These are phyloP conservation scores for Sanguinoderma infundibulare DNA, from an alignment of 1,284 basidiomycete species.

Conservation along the genomic window DNA sequence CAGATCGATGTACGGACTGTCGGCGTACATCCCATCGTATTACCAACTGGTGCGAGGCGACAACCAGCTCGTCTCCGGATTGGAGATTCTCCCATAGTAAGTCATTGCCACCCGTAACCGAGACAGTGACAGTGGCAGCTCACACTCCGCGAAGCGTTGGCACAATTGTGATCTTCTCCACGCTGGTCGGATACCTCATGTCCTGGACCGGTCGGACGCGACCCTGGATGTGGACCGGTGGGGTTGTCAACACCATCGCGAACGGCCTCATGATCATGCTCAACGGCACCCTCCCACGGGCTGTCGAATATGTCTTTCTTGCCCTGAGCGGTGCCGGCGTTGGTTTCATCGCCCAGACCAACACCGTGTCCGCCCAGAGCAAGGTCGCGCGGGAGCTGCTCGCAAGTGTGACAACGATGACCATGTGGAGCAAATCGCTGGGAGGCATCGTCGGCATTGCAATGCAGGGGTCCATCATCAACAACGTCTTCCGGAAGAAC, in stretches of 20 bases:
- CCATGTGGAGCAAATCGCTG: conserved; percentile 22
- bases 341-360: conserved; percentile 19
- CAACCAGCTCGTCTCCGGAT: conserved; percentile 14
- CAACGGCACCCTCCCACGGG: conserved; percentile 12
- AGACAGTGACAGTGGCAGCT: not conserved
- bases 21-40: conserved; percentile 16
- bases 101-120: not conserved
- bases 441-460: conserved; percentile 20
- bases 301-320: conserved; percentile 16
- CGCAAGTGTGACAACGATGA: conserved; percentile 20
- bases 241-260: conserved; percentile 8
- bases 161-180: conserved; percentile 12
- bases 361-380: conserved; percentile 20
- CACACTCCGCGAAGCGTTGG: conserved; percentile 3
- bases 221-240: conserved; percentile 10
- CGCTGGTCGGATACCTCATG: conserved; percentile 13
- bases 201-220: conserved; percentile 13
- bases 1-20: conserved; percentile 17
- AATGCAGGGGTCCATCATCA: conserved; percentile 15
- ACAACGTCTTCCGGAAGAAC: conserved; percentile 11
- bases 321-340: conserved; percentile 11
- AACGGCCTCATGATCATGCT: conserved; percentile 15
- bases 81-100: conserved; percentile 17
- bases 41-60: conserved; percentile 18
- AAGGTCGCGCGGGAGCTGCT: conserved; percentile 12